A percentile compares a stretch with the other conserved stretches of the same genome.
These are phyloP conservation scores for Leishmania gerbilli DNA, from an alignment of 208 protist genomes.

Conservation along the genomic window DNA sequence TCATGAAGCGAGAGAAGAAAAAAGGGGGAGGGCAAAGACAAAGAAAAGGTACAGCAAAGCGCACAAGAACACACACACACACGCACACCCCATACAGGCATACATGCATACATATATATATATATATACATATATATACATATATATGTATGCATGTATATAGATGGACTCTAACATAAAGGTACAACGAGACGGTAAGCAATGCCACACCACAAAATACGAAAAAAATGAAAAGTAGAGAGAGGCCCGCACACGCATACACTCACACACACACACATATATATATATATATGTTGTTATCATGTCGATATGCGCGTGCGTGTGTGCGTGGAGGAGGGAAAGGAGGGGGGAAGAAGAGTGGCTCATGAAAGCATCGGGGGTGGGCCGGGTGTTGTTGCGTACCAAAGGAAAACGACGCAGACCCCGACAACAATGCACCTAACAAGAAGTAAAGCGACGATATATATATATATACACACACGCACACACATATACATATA, in stretches of 20 bases:
- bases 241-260: background rate
- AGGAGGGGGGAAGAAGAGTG: no score
- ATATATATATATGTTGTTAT: background rate
- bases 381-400: background rate
- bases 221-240: background rate
- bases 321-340: background rate
- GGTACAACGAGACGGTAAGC: background rate
- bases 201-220: background rate
- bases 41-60: background rate
- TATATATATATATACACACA: background rate
- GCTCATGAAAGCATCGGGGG: background rate
- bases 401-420: no score
- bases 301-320: background rate
- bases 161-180: no score
- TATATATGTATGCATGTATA: no score
- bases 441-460: background rate
- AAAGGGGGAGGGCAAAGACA: background rate
- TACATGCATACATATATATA: no score
- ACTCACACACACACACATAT: background rate
- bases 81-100: no score
- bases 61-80: no score
- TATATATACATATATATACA: rapidly evolving
- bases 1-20: background rate
- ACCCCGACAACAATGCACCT: background rate
- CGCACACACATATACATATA: no score